Evolutionary conservation across 2,329 filamentous ascomycete species (phyloP).

Genomic region (Neopestalotiopsis rosae): DNA sequence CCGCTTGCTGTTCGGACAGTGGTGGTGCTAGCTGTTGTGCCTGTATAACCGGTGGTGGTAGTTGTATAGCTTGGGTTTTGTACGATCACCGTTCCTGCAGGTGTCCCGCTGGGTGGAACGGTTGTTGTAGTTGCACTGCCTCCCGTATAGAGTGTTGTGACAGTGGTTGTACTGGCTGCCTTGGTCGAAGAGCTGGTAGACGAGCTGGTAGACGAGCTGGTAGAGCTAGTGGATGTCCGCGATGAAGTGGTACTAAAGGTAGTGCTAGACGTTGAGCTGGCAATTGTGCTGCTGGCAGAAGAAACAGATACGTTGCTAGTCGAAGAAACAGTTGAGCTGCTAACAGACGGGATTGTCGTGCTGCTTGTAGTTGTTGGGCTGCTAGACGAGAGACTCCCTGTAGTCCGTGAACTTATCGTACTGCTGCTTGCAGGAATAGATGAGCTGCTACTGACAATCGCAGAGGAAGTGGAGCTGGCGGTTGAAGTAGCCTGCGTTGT

Average conservation of each 20-base stretch:
- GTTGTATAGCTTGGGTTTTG: conserved; percentile 11
- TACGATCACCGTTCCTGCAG: conserved; percentile 11
- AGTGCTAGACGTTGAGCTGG: neutral
- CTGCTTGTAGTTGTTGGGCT: neutral
- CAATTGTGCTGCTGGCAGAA: neutral
- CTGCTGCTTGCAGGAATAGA: neutral
- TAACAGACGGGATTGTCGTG: neutral
- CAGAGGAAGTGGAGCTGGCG: neutral
- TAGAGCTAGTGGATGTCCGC: neutral
- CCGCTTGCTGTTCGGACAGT: conserved; percentile 8
- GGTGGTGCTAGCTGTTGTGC: neutral
- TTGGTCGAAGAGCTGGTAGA: neutral
- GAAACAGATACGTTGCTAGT: neutral
- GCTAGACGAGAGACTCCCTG: neutral
- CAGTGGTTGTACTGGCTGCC: neutral
- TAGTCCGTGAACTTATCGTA: neutral
- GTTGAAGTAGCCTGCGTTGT: neutral
- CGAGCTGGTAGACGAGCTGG: neutral
- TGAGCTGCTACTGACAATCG: neutral
- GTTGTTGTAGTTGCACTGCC: conserved; percentile 10
- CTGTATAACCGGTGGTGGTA: neutral
- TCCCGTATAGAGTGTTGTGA: conserved; percentile 5
- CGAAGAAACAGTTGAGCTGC: neutral
- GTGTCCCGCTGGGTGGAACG: neutral
- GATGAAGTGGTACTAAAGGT: neutral